These are phyloP conservation scores for Xylariaceae sp. DNA, from an alignment of 2,329 filamentous ascomycete genomes.

Conservation along the genomic window DNA sequence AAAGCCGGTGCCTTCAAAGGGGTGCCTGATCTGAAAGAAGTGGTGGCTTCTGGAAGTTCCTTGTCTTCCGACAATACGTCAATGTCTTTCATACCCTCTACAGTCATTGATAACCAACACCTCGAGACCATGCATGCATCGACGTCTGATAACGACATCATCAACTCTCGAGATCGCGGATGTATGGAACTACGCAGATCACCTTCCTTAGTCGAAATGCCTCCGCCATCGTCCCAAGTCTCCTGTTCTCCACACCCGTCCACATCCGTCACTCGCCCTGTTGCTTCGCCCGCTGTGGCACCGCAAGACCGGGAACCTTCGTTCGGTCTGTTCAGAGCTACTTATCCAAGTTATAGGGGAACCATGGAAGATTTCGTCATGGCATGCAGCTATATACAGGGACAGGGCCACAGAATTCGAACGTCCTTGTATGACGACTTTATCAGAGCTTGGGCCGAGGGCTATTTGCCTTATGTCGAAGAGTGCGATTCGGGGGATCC, in stretches of 20 bases:
- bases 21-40: not conserved
- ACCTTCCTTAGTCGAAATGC: conserved; percentile 17
- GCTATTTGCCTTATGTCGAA: conserved; percentile 30
- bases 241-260: conserved; percentile 7
- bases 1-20: not conserved
- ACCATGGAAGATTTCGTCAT: conserved; percentile 29
- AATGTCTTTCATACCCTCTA: conserved; percentile 29
- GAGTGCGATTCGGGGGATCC: conserved; percentile 25
- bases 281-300: not conserved
- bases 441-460: conserved; percentile 32
- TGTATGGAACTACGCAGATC: conserved; percentile 1
- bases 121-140: not conserved
- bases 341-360: conserved; percentile 31
- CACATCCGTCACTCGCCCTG: not conserved
- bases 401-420: conserved; percentile 25
- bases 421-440: conserved; percentile 35
- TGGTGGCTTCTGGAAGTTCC: conserved; percentile 17
- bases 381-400: conserved; percentile 31
- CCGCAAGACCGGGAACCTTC: conserved; percentile 17
- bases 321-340: conserved; percentile 27
- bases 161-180: not conserved
- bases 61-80: conserved; percentile 20
- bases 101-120: conserved; percentile 14
- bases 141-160: not conserved
- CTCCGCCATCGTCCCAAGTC: conserved; percentile 8